Evolutionary conservation across 345 rosid genomes (phyloP).

Genomic region (Populus davidiana): DNA sequence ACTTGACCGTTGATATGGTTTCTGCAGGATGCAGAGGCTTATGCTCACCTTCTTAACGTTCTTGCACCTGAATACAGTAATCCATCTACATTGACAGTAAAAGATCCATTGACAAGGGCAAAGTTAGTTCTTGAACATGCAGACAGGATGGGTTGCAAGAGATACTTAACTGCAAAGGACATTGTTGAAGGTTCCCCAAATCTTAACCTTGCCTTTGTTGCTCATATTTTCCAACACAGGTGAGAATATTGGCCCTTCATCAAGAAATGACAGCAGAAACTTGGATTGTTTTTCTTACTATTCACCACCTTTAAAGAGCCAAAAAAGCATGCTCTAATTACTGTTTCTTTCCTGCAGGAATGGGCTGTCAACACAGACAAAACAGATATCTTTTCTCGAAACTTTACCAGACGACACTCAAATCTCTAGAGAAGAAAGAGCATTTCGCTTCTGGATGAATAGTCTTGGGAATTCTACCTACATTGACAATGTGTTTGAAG

Average conservation of each 20-base stretch:
- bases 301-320: neutral
- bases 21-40: constrained; percentile 95
- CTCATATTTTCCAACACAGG: constrained; percentile 99
- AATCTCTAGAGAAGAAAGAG: constrained; percentile 89
- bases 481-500: constrained; percentile 89
- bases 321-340: constrained; percentile 9
- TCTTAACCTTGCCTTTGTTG: constrained; percentile 97
- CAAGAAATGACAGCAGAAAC: neutral
- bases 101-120: constrained; percentile 64
- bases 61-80: constrained; percentile 84
- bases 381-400: constrained; percentile 81
- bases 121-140: constrained; percentile 92
- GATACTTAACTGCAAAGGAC: constrained; percentile 93
- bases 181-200: constrained; percentile 95
- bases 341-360: constrained; percentile 48
- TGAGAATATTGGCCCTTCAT: constrained; percentile 24
- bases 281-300: neutral
- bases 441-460: constrained; percentile 96
- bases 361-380: constrained; percentile 81
- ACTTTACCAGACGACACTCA: constrained; percentile 73
- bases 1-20: constrained; percentile 6
- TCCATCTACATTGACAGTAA: constrained; percentile 53
- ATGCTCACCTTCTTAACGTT: constrained; percentile 83
- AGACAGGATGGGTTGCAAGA: constrained; percentile 93
- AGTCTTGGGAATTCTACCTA: constrained; percentile 75